These are phyloP conservation scores for Puccinellia tenuiflora DNA, from an alignment of 176 grass and related monocot species.

Conservation along the genomic window DNA sequence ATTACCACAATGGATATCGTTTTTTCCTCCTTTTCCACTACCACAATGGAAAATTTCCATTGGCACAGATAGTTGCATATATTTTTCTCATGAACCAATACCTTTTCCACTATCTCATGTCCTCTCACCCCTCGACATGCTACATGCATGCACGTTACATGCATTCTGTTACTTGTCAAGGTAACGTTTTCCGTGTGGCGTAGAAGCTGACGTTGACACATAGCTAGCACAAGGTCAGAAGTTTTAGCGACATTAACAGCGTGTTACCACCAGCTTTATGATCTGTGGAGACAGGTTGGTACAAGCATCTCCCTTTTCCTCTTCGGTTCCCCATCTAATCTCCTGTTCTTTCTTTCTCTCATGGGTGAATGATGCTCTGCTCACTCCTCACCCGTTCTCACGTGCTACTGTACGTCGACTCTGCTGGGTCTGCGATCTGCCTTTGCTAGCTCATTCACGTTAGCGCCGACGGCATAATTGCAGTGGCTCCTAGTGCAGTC, in stretches of 20 bases:
- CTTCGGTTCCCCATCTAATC: background rate
- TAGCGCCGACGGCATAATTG: background rate
- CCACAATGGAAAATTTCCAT: no score
- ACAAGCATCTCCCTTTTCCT: background rate
- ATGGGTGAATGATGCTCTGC: background rate
- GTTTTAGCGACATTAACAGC: background rate
- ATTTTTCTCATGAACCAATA: no score
- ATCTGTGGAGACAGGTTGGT: constrained; percentile 35
- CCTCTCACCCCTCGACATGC: no score
- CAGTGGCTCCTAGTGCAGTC: background rate
- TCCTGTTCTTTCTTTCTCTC: background rate
- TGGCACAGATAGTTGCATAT: no score
- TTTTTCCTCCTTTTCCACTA: no score
- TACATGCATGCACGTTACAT: no score
- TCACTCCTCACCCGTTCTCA: background rate
- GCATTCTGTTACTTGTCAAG: no score
- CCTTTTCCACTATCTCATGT: no score
- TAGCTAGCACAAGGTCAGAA: background rate
- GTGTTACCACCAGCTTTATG: background rate
- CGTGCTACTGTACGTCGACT: background rate
- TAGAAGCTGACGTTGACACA: no score
- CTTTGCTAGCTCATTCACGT: background rate
- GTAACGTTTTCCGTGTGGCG: no score
- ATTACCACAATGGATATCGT: no score
- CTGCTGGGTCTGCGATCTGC: background rate